Base-by-base conservation (phyloP, 306 rosid genomes). In the Inga oerstediana region DNA sequence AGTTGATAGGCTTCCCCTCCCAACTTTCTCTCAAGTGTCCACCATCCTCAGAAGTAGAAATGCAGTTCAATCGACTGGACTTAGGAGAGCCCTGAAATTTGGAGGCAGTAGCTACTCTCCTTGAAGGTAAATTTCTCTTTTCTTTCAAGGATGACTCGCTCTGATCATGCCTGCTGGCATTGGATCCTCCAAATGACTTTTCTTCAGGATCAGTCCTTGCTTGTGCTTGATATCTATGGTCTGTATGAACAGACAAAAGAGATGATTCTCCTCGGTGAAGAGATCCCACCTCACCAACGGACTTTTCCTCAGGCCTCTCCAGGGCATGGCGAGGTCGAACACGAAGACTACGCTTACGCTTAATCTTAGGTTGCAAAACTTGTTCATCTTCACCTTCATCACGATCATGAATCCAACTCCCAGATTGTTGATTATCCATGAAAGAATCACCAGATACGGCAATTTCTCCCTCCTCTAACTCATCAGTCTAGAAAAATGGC, bases 401-500 rank as follows among this genome's bases (percentile, higher is more conserved):
- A 69, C 98, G 97, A 54, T 97, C 99, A 82, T 94, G 97, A 86
- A 87, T 91, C 93, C 97, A 94, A 87, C 97, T 94, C 87, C 92
- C 99, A 76, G 98, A 97, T 82, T 89, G 97, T 80, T 94, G 98
- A 84, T 85, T 93, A 68, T 94, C 99, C 93, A 97, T 80, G 85
- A 88, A 98, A 89, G 99, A 97, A 85, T 94, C 99, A 68, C 93
- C 97, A 54, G 99, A 97, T 74, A 84, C 84, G 0, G 92, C 97
- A 85, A 97, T 97, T 89, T 97, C 99, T 76, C 98, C 97, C 86
- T 97, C 99, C 88, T 97, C 99, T 80, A 97, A 67, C 67, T 97
- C 99, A 85, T 92, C 98, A 49, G 93, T 76, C 99, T 97, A 93
- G 73, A 74, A 90, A 89, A 74, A 70, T 27, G 75, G 77, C 39